Evolutionary conservation across 2,329 filamentous ascomycete species (phyloP), one percentile per base, ranked within the genome.

Genomic region (Fusarium ambrosium): DNA sequence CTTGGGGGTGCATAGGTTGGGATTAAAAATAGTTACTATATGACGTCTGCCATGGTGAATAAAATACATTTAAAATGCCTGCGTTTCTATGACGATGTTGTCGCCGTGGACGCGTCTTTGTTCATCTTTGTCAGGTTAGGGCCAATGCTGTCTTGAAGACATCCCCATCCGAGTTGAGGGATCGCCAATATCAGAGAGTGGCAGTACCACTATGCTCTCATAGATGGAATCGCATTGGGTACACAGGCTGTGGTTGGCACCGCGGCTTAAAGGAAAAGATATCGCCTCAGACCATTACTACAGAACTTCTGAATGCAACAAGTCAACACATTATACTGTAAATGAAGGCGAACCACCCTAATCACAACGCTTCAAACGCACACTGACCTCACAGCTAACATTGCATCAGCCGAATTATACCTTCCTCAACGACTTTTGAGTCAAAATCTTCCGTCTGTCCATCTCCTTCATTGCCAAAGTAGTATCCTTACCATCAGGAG

Each of bases 391-490:
- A 2, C 43, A 13, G 11, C 5, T 16, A 18, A 18, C 4, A 27
- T 20, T 10, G 6, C 27, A 14, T 10, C 4, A 32, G 10, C 14
- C 20, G 4, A 6, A 16, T 64, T 41, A 80, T 3, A 74, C 36
- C 66, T 81, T 81, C 13, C 74, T 68, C 36, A 72, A 29, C 7
- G 71, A 68, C 27, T 72, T 79, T 14, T 66, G 69, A 10, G 77
- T 80, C 67, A 81, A 74, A 1, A 65, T 43, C 43, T 61, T 70
- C 3, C 81, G 74, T 22, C 81, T 73, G 13, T 73, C 64, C 80
- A 82, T 82, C 56, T 82, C 81, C 18, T 70, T 73, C 32, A 24
- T 45, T 4, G 78, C 81, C n/a, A 82, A 51, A n/a, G 64, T 68
- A 4, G 59, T 55, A 11, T 75, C 62, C 16, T 48, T 55, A 4